Evolutionary conservation across 345 rosid genomes (phyloP), one percentile per base, ranked within the genome.

Genomic region (Citrus sp.): DNA sequence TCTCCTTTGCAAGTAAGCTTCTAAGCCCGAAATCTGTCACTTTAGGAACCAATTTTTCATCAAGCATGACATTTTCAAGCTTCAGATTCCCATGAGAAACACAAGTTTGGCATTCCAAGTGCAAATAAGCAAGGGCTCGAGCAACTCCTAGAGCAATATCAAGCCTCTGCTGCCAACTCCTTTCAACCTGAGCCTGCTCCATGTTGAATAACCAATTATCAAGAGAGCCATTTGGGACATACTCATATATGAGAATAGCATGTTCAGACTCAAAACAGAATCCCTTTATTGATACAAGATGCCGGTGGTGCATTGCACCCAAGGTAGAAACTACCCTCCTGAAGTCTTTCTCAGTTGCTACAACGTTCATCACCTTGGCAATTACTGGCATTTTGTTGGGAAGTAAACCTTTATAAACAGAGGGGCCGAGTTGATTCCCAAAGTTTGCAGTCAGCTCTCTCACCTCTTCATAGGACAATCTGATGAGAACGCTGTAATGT

Each of bases 121-220:
- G 87, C 58, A 85, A 70, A 71, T 82, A 85, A n/a, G 87, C 85
- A 77, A 85, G 78, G 69, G 80, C 85, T 24, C 84, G 72, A 30
- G 87, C 87, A 54, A 85, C 80, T 69, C 87, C 87, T 32, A 85
- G 75, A 22, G 85, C 85, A 73, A 85, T 80, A 38, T 82, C 83
- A 54, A 85, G 78, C 75, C 78, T 85, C 80, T 70, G 81, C 51
- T 82, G 83, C 85, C 82, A 80, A 61, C 46, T 75, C 54, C 46
- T 59, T 67, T 77, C 78, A 18, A 72, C 62, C 59, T 38, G 80
- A 19, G 69, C 79, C 37, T 66, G 77, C 70, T 56, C 49, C 61
- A 40, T 37, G 62, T 74, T 51, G 35, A 74, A 75, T 63, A 85
- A 72, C 82, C 85, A 80, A 54, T 75, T 70, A 42, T 85, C 87